Conservation (phyloP, 148 eudicot genomes). For the Amaranthus cruentus region DNA sequence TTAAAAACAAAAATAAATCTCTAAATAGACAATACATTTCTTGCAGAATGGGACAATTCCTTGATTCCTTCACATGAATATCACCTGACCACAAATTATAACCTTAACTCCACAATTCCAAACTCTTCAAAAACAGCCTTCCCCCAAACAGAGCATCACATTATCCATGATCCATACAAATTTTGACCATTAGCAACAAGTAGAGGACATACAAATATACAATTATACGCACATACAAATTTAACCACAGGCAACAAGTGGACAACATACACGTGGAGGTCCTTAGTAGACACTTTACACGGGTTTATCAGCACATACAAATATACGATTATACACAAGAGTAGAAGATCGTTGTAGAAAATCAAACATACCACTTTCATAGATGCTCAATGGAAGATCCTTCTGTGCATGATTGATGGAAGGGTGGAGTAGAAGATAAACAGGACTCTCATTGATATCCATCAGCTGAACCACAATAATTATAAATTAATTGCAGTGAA, state of each 20-base stretch:
- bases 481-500: neutral
- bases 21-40: neutral
- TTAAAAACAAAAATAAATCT: neutral
- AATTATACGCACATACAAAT: neutral
- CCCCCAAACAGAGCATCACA: neutral
- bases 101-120: neutral
- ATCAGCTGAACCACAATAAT: constrained; percentile 49
- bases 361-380: constrained; percentile 67
- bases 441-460: constrained; percentile 89
- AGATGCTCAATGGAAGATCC: constrained; percentile 75
- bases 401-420: constrained; percentile 75
- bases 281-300: no score
- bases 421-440: constrained; percentile 80
- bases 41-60: neutral
- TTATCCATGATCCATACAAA: neutral
- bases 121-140: neutral
- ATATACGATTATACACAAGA: neutral
- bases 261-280: no score
- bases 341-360: neutral
- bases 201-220: no score
- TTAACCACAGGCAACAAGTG: neutral
- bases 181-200: neutral
- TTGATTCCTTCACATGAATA: neutral
- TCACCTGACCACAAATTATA: neutral
- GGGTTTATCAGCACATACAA: neutral